Percentiles rank a stretch among this genome's conserved stretches.
phyloP scores from a whole-genome alignment of 1,284 basidiomycete species.

The Fomitopsis schrenkii region DNA sequence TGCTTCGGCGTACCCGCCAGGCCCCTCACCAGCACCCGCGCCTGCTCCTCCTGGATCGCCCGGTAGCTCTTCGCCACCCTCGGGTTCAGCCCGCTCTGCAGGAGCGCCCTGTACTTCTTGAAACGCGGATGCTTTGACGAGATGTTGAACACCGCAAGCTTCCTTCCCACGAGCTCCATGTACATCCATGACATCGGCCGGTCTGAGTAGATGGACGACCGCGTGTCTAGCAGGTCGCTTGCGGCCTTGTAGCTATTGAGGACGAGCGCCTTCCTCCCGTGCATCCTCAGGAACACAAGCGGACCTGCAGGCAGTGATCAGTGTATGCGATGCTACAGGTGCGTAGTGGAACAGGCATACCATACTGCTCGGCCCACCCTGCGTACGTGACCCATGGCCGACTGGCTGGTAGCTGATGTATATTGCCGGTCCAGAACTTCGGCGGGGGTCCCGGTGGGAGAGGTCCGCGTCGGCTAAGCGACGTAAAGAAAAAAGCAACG shows the following conservation, averaged over 20 bases:
- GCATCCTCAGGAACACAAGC: constrained; percentile 12
- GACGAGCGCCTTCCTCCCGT: background rate
- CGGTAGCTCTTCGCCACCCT: constrained; percentile 31
- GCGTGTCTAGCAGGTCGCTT: constrained; percentile 12
- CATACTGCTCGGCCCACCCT: background rate
- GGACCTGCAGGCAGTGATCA: constrained; percentile 21
- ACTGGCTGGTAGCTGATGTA: background rate
- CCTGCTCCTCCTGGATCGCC: constrained; percentile 33
- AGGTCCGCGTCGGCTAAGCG: background rate
- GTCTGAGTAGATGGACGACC: constrained; percentile 13
- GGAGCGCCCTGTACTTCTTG: constrained; percentile 34
- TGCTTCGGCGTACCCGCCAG: constrained; percentile 34
- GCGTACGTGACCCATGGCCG: background rate
- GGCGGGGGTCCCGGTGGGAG: background rate
- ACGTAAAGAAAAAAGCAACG: background rate
- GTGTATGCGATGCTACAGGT: background rate
- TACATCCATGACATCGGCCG: constrained; percentile 36
- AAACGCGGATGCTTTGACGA: constrained; percentile 36
- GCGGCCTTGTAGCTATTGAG: constrained; percentile 12
- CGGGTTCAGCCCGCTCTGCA: constrained; percentile 32
- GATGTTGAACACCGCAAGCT: constrained; percentile 22
- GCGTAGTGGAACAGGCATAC: background rate
- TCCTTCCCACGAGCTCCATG: constrained; percentile 37
- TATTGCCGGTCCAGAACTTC: background rate
- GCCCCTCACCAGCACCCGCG: constrained; percentile 30